Base-by-base conservation (phyloP, 371 early-diverging fungal species). In the Funneliformis caledonium region DNA sequence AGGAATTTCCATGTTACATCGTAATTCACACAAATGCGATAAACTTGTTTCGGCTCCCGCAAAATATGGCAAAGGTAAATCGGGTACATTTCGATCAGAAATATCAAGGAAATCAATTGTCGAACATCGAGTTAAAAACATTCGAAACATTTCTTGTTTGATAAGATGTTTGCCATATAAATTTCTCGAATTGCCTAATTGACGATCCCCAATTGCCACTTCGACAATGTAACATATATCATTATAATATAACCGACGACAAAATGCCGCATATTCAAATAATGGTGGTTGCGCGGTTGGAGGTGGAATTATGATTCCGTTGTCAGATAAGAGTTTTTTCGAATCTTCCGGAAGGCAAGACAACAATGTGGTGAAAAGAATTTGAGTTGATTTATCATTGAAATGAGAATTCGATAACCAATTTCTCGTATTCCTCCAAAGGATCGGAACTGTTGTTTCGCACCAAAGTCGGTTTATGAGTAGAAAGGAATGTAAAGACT, bases 401-500 rank as follows among this genome's bases (percentile, higher is more conserved):
- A 56, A 56, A 16, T 56, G 2, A 64, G 65, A 33, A 61, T 22
- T 61, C 16, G 31, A 65, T 33, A 65, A 33, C 31, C 26, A 33
- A 65, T 69, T 69, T n/a, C 33, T 42, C n/a, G 69, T 69, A 42
- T 69, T 43, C 43, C 43, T 69, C 74, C 74, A 74, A 37, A 74
- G 26, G 22, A 74, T 52, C 8, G 48, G 52, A 26, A 52, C 42
- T 26, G 74, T 50, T 12, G 50, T 31, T 37, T 74, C 52, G 12
- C 52, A 56, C 74, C 74, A 74, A 33, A 56, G 52, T 52, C 31
- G 31, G 33, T 74, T 74, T 31, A 74, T 56, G 11, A 74, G 52
- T 33, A 74, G 31, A 47, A 22, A 74, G n/a, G 42, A 50, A 74
- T 74, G 74, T 56, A 56, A 33, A n/a, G 50, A 26, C 26, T 31